Percentiles rank a stretch among this genome's conserved stretches.
Evolutionary conservation across 805 yeast genomes (phyloP).

Genomic region (Saccharomycopsis guyanensis): DNA sequence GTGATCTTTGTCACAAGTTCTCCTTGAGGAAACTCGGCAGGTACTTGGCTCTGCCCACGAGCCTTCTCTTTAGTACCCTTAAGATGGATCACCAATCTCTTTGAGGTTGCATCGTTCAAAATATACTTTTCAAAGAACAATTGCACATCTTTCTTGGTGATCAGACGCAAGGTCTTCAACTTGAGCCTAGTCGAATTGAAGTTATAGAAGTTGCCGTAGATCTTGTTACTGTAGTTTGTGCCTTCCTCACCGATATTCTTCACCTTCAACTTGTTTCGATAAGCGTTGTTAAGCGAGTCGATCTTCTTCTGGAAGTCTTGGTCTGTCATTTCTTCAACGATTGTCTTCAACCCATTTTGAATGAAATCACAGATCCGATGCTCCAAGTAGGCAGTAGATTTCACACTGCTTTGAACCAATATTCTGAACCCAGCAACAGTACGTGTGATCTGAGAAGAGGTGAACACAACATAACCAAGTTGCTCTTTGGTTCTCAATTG

Average conservation of each 20-base stretch:
- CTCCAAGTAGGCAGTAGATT: slow-evolving; percentile 65
- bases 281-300: slow-evolving; percentile 46
- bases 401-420: slow-evolving; percentile 71
- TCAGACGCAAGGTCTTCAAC: slow-evolving; percentile 35
- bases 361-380: slow-evolving; percentile 68
- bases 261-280: slow-evolving; percentile 58
- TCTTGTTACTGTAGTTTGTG: slow-evolving; percentile 52
- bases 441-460: slow-evolving; percentile 42
- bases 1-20: slow-evolving; percentile 37
- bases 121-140: slow-evolving; percentile 39
- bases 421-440: slow-evolving; percentile 48
- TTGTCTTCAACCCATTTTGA: slow-evolving; percentile 33
- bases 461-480: slow-evolving; percentile 87
- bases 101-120: slow-evolving; percentile 9
- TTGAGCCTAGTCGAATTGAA: slow-evolving; percentile 52
- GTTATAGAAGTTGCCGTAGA: slow-evolving; percentile 73
- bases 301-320: slow-evolving; percentile 66
- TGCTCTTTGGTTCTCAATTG: slow-evolving; percentile 91
- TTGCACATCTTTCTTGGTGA: slow-evolving; percentile 51
- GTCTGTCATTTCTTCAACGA: slow-evolving; percentile 44
- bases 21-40: slow-evolving; percentile 29
- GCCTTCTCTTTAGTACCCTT: slow-evolving; percentile 14
- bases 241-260: slow-evolving; percentile 79
- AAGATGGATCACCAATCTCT: slow-evolving; percentile 44
- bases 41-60: not conserved